A percentile compares a stretch with the other conserved stretches of the same genome.
phyloP scores from a whole-genome alignment of 1,284 basidiomycete genomes.

The Sporisorium iseilematis-ciliati region DNA sequence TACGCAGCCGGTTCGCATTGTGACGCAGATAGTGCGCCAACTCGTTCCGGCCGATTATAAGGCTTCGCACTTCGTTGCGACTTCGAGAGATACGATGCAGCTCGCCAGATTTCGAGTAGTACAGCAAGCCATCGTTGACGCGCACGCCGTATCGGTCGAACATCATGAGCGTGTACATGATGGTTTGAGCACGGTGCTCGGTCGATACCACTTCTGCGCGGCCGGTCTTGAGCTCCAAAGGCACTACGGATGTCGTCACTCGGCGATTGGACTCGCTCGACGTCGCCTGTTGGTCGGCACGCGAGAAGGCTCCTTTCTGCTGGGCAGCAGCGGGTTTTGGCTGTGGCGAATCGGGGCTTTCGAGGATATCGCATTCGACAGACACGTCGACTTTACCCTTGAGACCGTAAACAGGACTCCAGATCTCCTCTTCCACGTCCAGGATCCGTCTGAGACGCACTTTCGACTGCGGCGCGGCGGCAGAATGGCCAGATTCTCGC shows the following conservation, averaged over 20 bases:
- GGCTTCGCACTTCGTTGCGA: constrained; percentile 84
- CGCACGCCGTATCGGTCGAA: constrained; percentile 82
- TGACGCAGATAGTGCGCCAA: constrained; percentile 79
- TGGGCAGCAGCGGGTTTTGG: constrained; percentile 1
- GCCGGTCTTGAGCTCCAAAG: constrained; percentile 98
- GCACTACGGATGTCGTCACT: constrained; percentile 72
- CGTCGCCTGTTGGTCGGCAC: background rate
- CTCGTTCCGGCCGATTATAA: constrained; percentile 86
- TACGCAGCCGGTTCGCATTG: constrained; percentile 43
- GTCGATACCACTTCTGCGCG: constrained; percentile 75
- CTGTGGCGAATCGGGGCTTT: constrained; percentile 50
- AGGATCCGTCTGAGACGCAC: constrained; percentile 54
- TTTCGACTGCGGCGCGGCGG: constrained; percentile 12
- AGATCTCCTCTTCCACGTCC: constrained; percentile 96
- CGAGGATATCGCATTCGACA: constrained; percentile 73
- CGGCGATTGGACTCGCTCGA: background rate
- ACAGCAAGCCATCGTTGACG: constrained; percentile 81
- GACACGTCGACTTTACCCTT: constrained; percentile 96
- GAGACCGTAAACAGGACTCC: constrained; percentile 92
- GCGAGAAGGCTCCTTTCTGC: constrained; percentile 19
- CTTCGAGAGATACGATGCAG: constrained; percentile 82
- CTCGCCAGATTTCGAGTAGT: constrained; percentile 91
- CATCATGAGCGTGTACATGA: constrained; percentile 93
- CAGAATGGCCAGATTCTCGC: constrained; percentile 19
- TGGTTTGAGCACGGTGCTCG: constrained; percentile 96